Conservation (phyloP, 1,284 basidiomycete species). For the Ceratobasidium papillatum region DNA sequence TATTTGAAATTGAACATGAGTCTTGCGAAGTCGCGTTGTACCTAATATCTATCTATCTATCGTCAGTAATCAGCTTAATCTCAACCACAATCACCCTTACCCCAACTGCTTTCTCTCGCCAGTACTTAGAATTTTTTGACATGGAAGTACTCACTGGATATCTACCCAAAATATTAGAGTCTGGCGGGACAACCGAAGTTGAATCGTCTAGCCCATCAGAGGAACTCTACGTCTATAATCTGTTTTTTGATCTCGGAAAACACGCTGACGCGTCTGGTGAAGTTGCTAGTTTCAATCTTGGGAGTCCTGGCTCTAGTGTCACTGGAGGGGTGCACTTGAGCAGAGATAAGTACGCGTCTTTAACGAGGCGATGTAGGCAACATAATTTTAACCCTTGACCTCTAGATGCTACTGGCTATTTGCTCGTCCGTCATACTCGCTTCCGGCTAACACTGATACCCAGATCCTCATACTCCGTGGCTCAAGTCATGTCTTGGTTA, state of each 20-base stretch:
- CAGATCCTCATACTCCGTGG: conserved; percentile 39
- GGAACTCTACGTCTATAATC: not conserved
- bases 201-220: conserved; percentile 6
- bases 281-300: conserved; percentile 10
- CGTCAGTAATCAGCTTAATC: conserved; percentile 1
- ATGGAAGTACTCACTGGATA: conserved; percentile 12
- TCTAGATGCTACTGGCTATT: conserved; percentile 43
- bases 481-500: conserved; percentile 15
- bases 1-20: conserved; percentile 9
- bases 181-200: conserved; percentile 3
- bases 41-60: not conserved
- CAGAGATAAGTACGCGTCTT: conserved; percentile 14
- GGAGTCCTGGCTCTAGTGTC: not conserved
- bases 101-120: not conserved
- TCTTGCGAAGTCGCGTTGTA: not conserved
- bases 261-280: not conserved
- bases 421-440: conserved; percentile 10
- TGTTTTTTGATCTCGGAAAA: not conserved
- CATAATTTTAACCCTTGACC: not conserved
- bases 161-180: conserved; percentile 2
- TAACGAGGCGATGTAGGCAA: not conserved
- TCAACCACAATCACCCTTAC: not conserved
- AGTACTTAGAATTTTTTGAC: not conserved
- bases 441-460: conserved; percentile 40
- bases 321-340: conserved; percentile 13